Conservation (phyloP, 2,329 filamentous ascomycete genomes). For the Alternaria infectoria region DNA sequence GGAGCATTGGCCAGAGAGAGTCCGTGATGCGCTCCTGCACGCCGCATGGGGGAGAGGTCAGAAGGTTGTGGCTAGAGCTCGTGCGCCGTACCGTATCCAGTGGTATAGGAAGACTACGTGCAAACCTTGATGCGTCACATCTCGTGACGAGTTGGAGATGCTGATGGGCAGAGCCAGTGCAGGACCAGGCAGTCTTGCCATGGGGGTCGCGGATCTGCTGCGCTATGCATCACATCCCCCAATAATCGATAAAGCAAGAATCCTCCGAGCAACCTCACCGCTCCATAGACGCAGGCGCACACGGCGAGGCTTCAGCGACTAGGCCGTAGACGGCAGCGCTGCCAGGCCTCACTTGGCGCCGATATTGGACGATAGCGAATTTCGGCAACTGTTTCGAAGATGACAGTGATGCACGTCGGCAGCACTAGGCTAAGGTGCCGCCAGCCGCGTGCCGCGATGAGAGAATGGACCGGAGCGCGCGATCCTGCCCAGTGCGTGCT, state of each 20-base stretch:
- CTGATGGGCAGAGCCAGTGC: slow-evolving; percentile 14
- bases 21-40: slow-evolving; percentile 26
- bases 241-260: slow-evolving; percentile 16
- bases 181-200: neutral
- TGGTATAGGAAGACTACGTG: neutral
- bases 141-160: slow-evolving; percentile 6
- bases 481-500: neutral
- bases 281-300: slow-evolving; percentile 10
- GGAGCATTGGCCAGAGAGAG: slow-evolving; percentile 13
- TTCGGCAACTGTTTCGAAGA: slow-evolving; percentile 21
- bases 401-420: slow-evolving; percentile 22
- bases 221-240: slow-evolving; percentile 3
- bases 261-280: slow-evolving; percentile 23
- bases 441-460: slow-evolving; percentile 28
- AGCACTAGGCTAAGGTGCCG: slow-evolving; percentile 30
- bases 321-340: slow-evolving; percentile 3
- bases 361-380: slow-evolving; percentile 25
- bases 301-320: slow-evolving; percentile 16
- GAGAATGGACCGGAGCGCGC: slow-evolving; percentile 20
- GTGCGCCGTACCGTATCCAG: neutral
- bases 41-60: slow-evolving; percentile 6
- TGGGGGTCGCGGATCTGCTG: slow-evolving; percentile 14
- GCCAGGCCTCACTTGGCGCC: slow-evolving; percentile 21
- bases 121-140: neutral
- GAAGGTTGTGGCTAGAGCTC: slow-evolving; percentile 14